These are phyloP conservation scores for Holtermannia corniformis DNA, from an alignment of 768 basidiomycete species.

Conservation along the genomic window DNA sequence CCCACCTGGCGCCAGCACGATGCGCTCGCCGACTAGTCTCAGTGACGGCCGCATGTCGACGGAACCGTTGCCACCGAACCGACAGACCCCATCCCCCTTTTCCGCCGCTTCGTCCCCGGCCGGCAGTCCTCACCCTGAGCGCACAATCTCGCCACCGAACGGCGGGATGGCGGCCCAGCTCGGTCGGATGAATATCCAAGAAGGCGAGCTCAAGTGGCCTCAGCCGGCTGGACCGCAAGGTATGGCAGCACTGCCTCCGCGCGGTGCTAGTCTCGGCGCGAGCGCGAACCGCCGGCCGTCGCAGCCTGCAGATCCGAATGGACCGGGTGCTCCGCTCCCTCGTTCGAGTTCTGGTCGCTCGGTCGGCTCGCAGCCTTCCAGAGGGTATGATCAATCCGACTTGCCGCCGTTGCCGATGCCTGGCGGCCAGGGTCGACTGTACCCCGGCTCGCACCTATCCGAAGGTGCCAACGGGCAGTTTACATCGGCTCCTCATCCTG, in stretches of 20 bases:
- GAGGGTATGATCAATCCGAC: neutral
- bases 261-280: slow-evolving; percentile 28
- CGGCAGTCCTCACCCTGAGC: slow-evolving; percentile 18
- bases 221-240: no score
- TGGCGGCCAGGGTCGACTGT: neutral
- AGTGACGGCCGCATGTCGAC: slow-evolving; percentile 22
- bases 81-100: slow-evolving; percentile 31
- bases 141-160: slow-evolving; percentile 1
- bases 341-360: slow-evolving; percentile 33
- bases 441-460: no score
- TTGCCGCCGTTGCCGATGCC: neutral
- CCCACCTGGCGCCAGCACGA: slow-evolving; percentile 5
- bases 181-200: neutral
- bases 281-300: neutral
- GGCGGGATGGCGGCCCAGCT: neutral
- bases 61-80: slow-evolving; percentile 20
- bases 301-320: slow-evolving; percentile 1
- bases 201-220: neutral
- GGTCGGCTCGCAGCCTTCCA: slow-evolving; percentile 11
- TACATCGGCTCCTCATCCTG: no score
- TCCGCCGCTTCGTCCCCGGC: slow-evolving; percentile 23
- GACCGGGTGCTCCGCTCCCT: slow-evolving; percentile 14
- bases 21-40: slow-evolving; percentile 20
- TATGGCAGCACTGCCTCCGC: slow-evolving; percentile 19
- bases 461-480: no score